A percentile compares a stretch with the other conserved stretches of the same genome.
phyloP scores from a whole-genome alignment of 2,329 filamentous ascomycete genomes.

The Penicillium freii region DNA sequence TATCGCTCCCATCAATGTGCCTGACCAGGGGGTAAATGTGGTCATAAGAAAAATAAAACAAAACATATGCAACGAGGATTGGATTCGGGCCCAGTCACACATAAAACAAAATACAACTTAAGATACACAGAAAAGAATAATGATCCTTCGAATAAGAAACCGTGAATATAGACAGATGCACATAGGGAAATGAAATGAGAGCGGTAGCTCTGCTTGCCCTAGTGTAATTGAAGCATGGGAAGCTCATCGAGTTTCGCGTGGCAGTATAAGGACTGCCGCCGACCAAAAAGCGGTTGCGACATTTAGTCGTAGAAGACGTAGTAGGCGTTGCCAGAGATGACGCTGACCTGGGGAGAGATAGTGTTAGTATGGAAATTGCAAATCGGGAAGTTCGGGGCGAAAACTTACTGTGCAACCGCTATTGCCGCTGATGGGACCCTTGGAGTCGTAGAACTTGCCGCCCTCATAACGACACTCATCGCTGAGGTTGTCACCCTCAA shows the following conservation, averaged over 20 bases:
- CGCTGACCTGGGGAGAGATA: slow-evolving; percentile 43
- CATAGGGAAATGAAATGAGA: slow-evolving; percentile 12
- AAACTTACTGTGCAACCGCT: slow-evolving; percentile 76
- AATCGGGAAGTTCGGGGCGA: not conserved
- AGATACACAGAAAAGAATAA: slow-evolving; percentile 38
- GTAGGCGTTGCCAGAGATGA: slow-evolving; percentile 50
- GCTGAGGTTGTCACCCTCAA: slow-evolving; percentile 63
- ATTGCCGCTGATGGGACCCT: slow-evolving; percentile 46
- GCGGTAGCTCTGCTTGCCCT: slow-evolving; percentile 2
- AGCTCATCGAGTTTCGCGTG: slow-evolving; percentile 14
- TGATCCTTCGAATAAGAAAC: slow-evolving; percentile 30
- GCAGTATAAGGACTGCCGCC: slow-evolving; percentile 12
- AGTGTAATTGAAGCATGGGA: not conserved
- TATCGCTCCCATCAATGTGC: slow-evolving; percentile 6
- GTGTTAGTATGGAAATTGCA: slow-evolving; percentile 8
- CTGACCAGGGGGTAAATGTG: slow-evolving; percentile 7
- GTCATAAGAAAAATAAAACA: slow-evolving; percentile 12
- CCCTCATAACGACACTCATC: slow-evolving; percentile 65
- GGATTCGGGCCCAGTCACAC: slow-evolving; percentile 29
- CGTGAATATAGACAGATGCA: slow-evolving; percentile 30
- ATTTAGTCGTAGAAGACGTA: slow-evolving; percentile 45
- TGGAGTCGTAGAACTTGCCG: slow-evolving; percentile 59
- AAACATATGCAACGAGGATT: slow-evolving; percentile 27
- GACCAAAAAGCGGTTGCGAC: slow-evolving; percentile 3
- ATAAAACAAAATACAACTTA: slow-evolving; percentile 30